phyloP scores from a whole-genome alignment of 1,284 basidiomycete species.

The Ustilago nuda region DNA sequence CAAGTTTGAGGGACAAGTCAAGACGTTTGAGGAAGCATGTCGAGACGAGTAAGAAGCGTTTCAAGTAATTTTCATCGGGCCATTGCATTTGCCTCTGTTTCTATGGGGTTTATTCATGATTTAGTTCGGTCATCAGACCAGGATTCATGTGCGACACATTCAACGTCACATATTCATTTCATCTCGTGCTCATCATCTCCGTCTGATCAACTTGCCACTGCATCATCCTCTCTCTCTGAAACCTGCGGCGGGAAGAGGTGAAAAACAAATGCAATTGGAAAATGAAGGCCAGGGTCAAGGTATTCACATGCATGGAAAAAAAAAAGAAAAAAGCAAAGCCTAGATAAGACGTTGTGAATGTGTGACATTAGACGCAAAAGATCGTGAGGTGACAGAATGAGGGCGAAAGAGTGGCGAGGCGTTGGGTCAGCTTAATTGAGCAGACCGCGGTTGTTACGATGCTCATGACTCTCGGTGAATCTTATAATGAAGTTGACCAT shows the following conservation, averaged over 20 bases:
- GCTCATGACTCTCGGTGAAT: constrained; percentile 51
- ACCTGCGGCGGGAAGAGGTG: not conserved
- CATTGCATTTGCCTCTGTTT: not conserved
- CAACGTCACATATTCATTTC: constrained; percentile 4
- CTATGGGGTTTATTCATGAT: not conserved
- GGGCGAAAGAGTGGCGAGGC: not conserved
- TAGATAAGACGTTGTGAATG: not conserved
- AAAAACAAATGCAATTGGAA: not conserved
- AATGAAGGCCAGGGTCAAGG: not conserved
- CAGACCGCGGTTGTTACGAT: constrained; percentile 50
- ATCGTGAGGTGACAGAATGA: not conserved
- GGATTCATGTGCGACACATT: not conserved
- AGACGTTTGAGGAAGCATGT: constrained; percentile 61
- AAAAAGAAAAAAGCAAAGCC: not conserved
- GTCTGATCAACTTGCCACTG: not conserved
- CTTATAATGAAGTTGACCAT: constrained; percentile 66
- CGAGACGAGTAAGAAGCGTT: constrained; percentile 61
- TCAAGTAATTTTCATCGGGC: constrained; percentile 33
- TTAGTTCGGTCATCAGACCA: constrained; percentile 1
- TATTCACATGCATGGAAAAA: not conserved
- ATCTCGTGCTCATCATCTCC: not conserved
- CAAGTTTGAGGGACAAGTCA: constrained; percentile 64
- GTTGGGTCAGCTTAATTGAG: constrained; percentile 42
- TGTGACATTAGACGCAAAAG: not conserved
- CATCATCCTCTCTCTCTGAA: not conserved